A percentile compares a stretch with the other conserved stretches of the same genome.
These are phyloP conservation scores for Suhomyces chickasaworum DNA, from an alignment of 1,139 yeast genomes.

Conservation along the genomic window DNA sequence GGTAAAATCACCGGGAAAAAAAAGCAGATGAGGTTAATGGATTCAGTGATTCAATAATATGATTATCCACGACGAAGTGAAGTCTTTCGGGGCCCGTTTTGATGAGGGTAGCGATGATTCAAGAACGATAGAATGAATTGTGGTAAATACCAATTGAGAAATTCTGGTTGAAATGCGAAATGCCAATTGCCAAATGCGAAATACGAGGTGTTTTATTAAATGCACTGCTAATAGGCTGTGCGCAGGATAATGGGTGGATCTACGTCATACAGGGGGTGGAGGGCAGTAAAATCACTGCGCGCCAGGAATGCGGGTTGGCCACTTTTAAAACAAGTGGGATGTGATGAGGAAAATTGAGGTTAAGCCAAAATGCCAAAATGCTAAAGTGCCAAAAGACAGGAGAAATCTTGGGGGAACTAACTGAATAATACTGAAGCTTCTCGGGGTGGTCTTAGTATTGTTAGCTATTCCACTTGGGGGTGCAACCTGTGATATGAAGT, in stretches of 20 bases:
- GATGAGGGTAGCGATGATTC: not conserved
- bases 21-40: too few species aligned
- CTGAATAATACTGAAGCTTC: too few species aligned
- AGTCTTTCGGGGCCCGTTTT: not conserved
- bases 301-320: not conserved
- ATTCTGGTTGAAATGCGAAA: too few species aligned
- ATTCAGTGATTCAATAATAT: too few species aligned
- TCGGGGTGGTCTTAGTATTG: too few species aligned
- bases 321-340: not conserved
- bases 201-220: constrained; percentile 1
- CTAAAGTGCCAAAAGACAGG: too few species aligned
- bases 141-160: not conserved
- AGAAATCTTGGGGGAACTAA: too few species aligned
- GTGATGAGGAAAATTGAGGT: too few species aligned
- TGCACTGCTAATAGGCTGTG: not conserved
- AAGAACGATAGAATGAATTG: not conserved
- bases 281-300: not conserved
- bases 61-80: too few species aligned
- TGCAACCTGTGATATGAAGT: not conserved
- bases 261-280: constrained; percentile 2
- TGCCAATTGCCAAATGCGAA: too few species aligned
- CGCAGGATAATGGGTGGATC: not conserved
- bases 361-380: too few species aligned
- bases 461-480: too few species aligned
- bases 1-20: not conserved